Evolutionary conservation across 441 rosid species (phyloP).

Genomic region (Hura crepitans): DNA sequence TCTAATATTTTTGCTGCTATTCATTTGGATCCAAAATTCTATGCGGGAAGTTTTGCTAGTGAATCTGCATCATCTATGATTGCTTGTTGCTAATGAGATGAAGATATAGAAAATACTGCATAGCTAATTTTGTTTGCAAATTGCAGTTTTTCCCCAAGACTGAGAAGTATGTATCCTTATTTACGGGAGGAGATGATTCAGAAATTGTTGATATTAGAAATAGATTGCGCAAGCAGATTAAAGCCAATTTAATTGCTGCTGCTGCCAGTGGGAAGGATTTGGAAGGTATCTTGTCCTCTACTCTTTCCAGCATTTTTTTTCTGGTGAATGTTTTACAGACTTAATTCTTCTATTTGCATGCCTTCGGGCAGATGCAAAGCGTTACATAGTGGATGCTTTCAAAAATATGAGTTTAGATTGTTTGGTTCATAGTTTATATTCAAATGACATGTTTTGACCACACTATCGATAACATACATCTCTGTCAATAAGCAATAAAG

Average conservation of each 20-base stretch:
- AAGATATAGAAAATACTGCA: background rate
- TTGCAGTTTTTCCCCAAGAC: slow-evolving; percentile 94
- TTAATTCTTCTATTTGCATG: slow-evolving; percentile 2
- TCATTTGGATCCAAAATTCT: background rate
- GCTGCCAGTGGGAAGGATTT: slow-evolving; percentile 95
- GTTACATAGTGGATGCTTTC: background rate
- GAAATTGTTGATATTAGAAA: slow-evolving; percentile 71
- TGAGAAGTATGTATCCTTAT: slow-evolving; percentile 86
- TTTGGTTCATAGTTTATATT: background rate
- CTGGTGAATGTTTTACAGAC: background rate
- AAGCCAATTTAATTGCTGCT: slow-evolving; percentile 83
- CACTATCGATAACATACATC: background rate
- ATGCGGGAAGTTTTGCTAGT: background rate
- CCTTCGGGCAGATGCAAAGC: background rate
- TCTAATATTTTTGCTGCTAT: background rate
- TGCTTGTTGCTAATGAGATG: background rate
- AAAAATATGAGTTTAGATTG: background rate
- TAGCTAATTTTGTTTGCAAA: background rate
- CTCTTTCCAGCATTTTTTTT: background rate
- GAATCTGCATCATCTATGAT: background rate
- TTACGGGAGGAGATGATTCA: slow-evolving; percentile 68
- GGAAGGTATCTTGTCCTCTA: slow-evolving; percentile 56
- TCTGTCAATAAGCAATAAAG: background rate
- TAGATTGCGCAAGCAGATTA: slow-evolving; percentile 84
- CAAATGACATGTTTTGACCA: background rate